phyloP scores from a whole-genome alignment of 805 yeast species.

The Ascoidea asiatica region DNA sequence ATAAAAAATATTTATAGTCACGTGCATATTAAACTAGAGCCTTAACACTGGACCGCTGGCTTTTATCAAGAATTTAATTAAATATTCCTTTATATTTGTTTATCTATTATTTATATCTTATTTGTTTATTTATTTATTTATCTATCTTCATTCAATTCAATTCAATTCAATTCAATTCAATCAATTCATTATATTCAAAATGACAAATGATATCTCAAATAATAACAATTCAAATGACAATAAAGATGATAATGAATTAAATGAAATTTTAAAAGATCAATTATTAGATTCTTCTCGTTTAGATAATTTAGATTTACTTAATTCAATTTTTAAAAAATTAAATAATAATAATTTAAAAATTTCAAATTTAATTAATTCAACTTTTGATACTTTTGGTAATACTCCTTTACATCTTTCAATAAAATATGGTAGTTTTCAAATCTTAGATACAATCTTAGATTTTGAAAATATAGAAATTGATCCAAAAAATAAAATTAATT shows the following conservation, averaged over 20 bases:
- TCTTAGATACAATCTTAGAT: constrained; percentile 69
- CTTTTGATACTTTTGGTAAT: constrained; percentile 70
- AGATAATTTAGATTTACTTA: constrained; percentile 68
- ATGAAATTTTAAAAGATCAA: constrained; percentile 64
- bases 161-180: neutral
- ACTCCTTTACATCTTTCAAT: constrained; percentile 76
- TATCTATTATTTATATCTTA: no score
- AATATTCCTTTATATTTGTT: no score
- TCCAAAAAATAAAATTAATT: constrained; percentile 55
- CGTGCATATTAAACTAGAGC: no score
- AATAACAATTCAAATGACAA: neutral
- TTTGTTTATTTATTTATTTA: no score
- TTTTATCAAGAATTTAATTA: no score
- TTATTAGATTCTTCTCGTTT: constrained; percentile 78
- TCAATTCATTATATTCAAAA: neutral
- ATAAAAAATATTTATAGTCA: no score
- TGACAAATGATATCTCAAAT: neutral
- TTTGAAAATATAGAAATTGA: constrained; percentile 87
- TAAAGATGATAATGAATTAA: neutral
- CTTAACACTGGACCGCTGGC: no score
- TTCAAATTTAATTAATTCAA: constrained; percentile 45
- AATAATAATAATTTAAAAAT: constrained; percentile 19
- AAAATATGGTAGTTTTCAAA: constrained; percentile 72
- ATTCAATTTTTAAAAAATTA: constrained; percentile 35
- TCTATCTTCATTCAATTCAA: neutral